Evolutionary conservation across 371 early-diverging fungal genomes (phyloP).

Genomic region (Mortierella sp.): DNA sequence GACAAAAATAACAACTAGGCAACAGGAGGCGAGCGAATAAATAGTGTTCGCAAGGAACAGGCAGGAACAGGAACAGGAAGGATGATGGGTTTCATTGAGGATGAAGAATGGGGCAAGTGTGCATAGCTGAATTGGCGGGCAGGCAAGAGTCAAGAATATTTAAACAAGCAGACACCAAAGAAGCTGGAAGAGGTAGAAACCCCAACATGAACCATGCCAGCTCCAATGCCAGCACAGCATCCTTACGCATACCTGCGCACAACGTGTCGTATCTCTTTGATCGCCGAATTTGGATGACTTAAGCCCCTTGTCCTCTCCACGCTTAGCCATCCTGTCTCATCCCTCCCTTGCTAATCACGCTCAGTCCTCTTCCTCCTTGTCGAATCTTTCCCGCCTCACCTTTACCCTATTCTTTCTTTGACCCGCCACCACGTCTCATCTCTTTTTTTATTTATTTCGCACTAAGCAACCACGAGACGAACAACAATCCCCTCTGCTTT

Average conservation of each 20-base stretch:
- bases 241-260: too few relatives aligned
- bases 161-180: too few relatives aligned
- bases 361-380: not conserved
- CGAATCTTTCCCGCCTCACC: not conserved
- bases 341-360: not conserved
- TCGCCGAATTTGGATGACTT: not conserved
- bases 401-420: not conserved
- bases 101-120: too few relatives aligned
- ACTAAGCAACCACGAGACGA: too few relatives aligned
- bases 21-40: not conserved
- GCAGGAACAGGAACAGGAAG: not conserved
- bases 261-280: conserved; percentile 4
- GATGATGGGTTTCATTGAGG: not conserved
- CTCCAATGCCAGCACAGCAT: too few relatives aligned
- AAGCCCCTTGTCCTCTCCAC: not conserved
- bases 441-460: too few relatives aligned
- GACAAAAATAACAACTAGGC: not conserved
- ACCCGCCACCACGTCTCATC: too few relatives aligned
- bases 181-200: too few relatives aligned
- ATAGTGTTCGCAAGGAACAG: not conserved
- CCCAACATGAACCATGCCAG: too few relatives aligned
- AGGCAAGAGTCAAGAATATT: not conserved
- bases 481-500: too few relatives aligned
- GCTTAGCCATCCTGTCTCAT: not conserved
- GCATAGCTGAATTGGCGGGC: not conserved